These are phyloP conservation scores for Rhizopogon parksii DNA, from an alignment of 1,284 basidiomycete genomes.

Conservation along the genomic window DNA sequence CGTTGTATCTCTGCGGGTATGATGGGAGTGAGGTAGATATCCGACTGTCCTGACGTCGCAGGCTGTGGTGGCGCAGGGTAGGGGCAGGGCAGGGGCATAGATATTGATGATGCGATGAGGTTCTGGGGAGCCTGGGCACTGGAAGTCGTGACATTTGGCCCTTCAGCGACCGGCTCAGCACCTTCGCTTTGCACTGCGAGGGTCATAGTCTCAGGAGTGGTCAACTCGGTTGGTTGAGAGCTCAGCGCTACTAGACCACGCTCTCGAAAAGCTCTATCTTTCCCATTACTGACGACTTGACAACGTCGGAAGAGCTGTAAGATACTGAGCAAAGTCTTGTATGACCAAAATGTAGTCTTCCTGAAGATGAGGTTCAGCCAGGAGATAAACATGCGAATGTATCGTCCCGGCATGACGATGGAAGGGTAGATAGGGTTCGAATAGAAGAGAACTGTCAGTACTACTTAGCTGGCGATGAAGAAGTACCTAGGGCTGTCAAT, in stretches of 20 bases:
- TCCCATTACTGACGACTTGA: background rate
- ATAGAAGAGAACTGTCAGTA: no score
- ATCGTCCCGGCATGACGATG: no score
- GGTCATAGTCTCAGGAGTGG: background rate
- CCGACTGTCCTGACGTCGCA: background rate
- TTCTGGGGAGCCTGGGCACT: background rate
- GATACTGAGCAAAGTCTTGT: background rate
- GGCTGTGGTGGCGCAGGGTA: background rate
- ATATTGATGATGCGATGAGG: no score
- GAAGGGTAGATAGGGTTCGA: no score
- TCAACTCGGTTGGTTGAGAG: background rate
- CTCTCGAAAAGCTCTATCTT: background rate
- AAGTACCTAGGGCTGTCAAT: no score
- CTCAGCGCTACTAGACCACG: background rate
- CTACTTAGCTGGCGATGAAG: no score
- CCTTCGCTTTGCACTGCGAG: background rate
- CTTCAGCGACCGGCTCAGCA: no score
- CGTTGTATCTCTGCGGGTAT: background rate
- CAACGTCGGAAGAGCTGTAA: background rate
- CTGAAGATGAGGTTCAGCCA: background rate
- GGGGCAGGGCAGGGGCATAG: no score
- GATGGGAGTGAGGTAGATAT: background rate
- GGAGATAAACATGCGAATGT: constrained; percentile 15
- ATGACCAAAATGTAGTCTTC: background rate
- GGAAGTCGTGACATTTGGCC: background rate